phyloP scores from a whole-genome alignment of 441 rosid genomes.

The Raphanus hybrid region DNA sequence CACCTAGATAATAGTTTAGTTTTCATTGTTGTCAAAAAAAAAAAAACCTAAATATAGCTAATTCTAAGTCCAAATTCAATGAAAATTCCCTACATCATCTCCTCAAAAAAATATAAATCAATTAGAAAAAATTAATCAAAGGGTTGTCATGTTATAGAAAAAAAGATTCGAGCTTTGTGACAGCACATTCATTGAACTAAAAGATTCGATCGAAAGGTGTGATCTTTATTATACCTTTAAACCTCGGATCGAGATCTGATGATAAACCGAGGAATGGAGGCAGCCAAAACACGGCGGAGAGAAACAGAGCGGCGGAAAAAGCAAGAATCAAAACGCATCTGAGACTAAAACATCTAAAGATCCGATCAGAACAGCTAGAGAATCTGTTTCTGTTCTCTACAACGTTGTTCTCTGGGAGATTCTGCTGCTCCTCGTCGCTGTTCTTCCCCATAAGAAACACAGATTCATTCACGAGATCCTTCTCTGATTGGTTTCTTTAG shows the following conservation, averaged over 20 bases:
- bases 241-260: conserved; percentile 73
- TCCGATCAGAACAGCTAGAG: conserved; percentile 36
- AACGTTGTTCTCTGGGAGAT: conserved; percentile 35
- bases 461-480: conserved; percentile 32
- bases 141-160: background rate
- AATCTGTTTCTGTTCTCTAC: background rate
- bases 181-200: background rate
- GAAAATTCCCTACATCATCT: background rate
- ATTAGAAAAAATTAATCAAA: background rate
- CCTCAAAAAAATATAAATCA: background rate
- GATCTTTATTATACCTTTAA: conserved; percentile 53
- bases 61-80: background rate
- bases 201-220: background rate
- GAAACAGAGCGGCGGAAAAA: conserved; percentile 63
- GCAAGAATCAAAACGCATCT: conserved; percentile 65
- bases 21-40: too few species aligned
- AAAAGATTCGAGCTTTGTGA: conserved; percentile 4
- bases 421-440: conserved; percentile 41
- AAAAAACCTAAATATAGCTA: background rate
- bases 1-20: too few species aligned
- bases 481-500: conserved; percentile 23
- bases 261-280: conserved; percentile 70
- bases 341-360: conserved; percentile 53
- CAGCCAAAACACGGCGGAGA: conserved; percentile 79
- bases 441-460: conserved; percentile 42